Evolutionary conservation across 2,329 filamentous ascomycete species (phyloP), one percentile per base, ranked within the genome.

Genomic region (Pyricularia pennisetigena): DNA sequence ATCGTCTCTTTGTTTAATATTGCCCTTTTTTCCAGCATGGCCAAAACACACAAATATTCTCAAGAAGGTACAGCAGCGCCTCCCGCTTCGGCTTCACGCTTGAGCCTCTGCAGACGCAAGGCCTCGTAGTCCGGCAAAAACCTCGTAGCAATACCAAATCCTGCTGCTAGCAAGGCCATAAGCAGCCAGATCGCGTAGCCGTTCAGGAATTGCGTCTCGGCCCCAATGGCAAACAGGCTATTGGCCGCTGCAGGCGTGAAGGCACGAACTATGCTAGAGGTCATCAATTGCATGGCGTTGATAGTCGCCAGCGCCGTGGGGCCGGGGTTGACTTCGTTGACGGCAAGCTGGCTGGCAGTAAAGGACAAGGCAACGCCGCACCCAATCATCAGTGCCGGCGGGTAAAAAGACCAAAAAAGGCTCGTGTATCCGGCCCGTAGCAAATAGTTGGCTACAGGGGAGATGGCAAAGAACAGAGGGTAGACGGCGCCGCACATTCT

Each of bases 241-340:
- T 89, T 85, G 62, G 90, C 88, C 0, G 87, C 72, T 0, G 86
- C 89, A 0, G 92, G 91, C 0, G 84, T 83, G 59, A 94, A 81
- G 0, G 91, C 84, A 16, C 91, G 82, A 32, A 92, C 79, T 0
- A 80, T 88, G 70, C 87, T 88, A 0, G 81, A 78, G 0, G 87
- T 73, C 0, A 90, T 89, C 69, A 94, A 79, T 0, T 86, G 84
- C 0, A 92, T 72, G 0, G 89, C 88, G 72, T 94, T 94, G 30
- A 95, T 79, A 0, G 87, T 92, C 0, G 89, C 91, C 10, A 94
- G 79, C 0, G 87, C 84, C 61, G 82, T 80, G 1, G 86, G 83
- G 10, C 82, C 86, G 0, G 92, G 92, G 0, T 88, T 83, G 2
- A 90, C 85, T 69, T 94, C 90, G 76, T 94, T 94, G 35, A 94